A percentile compares a stretch with the other conserved stretches of the same genome.
Evolutionary conservation across 352 stramenopile species (phyloP).

Genomic region (Pythium vanterpoolii): DNA sequence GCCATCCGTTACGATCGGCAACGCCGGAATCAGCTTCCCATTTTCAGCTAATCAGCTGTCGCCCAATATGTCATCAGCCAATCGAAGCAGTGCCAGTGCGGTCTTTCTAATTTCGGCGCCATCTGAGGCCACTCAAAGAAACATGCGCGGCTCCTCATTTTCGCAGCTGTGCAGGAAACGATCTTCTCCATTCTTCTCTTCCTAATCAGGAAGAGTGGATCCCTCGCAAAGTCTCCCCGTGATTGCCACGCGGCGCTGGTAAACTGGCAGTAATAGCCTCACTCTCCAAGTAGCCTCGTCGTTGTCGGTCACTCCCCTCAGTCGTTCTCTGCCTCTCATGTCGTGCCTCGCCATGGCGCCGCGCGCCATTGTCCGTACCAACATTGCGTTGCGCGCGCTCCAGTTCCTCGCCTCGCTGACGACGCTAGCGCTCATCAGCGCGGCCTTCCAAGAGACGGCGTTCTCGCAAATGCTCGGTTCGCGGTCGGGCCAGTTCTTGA

Average conservation of each 20-base stretch:
- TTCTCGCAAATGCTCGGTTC: constrained; percentile 10
- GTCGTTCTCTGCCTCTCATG: background rate
- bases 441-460: constrained; percentile 9
- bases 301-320: background rate
- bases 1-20: background rate
- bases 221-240: background rate
- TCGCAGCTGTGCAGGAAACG: background rate
- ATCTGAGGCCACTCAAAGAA: background rate
- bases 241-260: background rate
- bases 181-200: background rate
- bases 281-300: constrained; percentile 1
- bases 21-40: background rate
- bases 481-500: constrained; percentile 16
- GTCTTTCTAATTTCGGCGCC: background rate
- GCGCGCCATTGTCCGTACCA: constrained; percentile 9
- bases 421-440: constrained; percentile 2
- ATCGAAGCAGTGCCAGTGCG: background rate
- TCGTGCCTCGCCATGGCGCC: constrained; percentile 8
- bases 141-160: background rate
- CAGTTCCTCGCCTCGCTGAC: constrained; percentile 17
- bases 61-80: background rate
- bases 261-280: background rate
- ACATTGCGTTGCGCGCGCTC: constrained; percentile 9
- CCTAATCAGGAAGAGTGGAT: background rate
- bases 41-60: background rate